phyloP scores from a whole-genome alignment of 73 alveolate species.

The Breviolum minutum region DNA sequence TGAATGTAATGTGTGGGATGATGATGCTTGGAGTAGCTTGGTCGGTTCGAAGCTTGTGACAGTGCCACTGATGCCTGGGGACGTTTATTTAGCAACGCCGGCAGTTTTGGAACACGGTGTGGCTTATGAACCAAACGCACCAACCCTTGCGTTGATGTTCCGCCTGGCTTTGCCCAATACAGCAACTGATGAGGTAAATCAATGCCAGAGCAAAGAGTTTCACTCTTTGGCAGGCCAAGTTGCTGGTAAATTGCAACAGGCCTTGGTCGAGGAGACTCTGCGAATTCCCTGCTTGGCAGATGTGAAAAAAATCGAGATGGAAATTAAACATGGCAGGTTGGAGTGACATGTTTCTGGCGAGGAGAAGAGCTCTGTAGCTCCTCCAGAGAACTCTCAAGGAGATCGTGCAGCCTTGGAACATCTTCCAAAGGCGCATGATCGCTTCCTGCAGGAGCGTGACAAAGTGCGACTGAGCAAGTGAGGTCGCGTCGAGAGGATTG shows the following conservation, averaged over 20 bases:
- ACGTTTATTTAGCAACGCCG: constrained; percentile 50
- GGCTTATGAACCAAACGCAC: constrained; percentile 17
- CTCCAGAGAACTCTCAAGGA: not conserved
- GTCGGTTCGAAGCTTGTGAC: not conserved
- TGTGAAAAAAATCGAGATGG: constrained; percentile 12
- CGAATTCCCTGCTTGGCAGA: constrained; percentile 19
- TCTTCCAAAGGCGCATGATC: not conserved
- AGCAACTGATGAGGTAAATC: not conserved
- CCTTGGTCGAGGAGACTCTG: not conserved
- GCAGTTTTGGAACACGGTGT: constrained; percentile 26
- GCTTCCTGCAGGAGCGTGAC: too few relatives aligned
- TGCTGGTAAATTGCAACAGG: not conserved
- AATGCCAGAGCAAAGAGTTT: constrained; percentile 11
- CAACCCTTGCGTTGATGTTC: constrained; percentile 57
- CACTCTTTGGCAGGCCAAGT: not conserved
- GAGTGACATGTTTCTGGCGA: too few relatives aligned
- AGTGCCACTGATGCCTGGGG: not conserved
- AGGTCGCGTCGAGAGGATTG: too few relatives aligned
- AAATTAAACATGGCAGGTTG: not conserved
- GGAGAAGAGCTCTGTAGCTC: not conserved
- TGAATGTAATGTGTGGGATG: constrained; percentile 4
- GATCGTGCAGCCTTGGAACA: too few relatives aligned
- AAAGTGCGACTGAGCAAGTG: too few relatives aligned
- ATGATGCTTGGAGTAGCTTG: not conserved
- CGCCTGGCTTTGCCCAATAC: constrained; percentile 33